Conservation (phyloP, 345 rosid species). For the Balakata baccata region DNA sequence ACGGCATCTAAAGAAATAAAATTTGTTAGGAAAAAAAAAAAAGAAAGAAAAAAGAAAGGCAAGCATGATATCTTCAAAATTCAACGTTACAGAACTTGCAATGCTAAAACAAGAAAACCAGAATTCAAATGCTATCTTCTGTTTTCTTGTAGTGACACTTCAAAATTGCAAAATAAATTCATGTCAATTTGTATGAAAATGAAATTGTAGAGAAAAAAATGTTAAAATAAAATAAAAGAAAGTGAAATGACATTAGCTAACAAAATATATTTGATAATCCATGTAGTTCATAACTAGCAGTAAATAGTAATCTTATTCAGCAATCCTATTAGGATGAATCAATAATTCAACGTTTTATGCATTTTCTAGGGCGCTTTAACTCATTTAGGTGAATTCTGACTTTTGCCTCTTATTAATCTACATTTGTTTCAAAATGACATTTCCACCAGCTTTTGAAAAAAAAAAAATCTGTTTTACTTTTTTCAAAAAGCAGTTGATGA, state of each 20-base stretch:
- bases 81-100: not conserved
- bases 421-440: no score
- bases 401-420: not conserved
- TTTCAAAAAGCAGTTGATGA: no score
- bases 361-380: not conserved
- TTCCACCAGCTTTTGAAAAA: no score
- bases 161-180: no score
- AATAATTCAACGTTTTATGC: not conserved
- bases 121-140: no score
- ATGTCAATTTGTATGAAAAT: not conserved
- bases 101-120: not conserved
- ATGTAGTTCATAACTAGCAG: no score
- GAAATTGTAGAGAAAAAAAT: not conserved
- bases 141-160: no score
- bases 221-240: not conserved
- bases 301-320: not conserved
- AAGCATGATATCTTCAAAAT: no score
- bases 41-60: no score
- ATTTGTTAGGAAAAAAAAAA: conserved; percentile 2
- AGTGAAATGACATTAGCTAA: not conserved
- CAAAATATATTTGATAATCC: not conserved
- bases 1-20: conserved; percentile 52
- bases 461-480: no score
- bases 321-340: not conserved
- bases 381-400: not conserved